Evolutionary conservation across 306 rosid genomes (phyloP), one percentile per base, ranked within the genome.

Genomic region (Citrullus colocynthis): DNA sequence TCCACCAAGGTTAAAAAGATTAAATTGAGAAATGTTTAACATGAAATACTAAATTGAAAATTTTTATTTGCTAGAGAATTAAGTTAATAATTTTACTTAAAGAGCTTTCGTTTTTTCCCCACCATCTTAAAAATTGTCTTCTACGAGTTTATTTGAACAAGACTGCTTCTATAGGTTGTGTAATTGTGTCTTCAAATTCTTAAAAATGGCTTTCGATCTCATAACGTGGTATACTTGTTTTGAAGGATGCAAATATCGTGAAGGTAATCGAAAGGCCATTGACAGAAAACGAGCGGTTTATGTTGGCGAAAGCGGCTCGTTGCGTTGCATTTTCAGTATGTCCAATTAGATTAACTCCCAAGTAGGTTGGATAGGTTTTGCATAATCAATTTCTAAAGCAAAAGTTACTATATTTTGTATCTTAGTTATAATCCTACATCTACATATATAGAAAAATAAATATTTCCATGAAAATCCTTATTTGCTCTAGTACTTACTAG

Each of bases 301-400:
- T 81, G 89, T 82, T 95, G 89, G 99, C 97, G 18, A 95, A 92
- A 85, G 99, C 97, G 28, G 99, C 99, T 83, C 93, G 99, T 20
- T 95, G 99, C 34, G 83, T 92, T 21, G 91, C 99, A n/a, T 95
- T 95, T 85, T 89, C 91, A 18, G 84, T 95, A 34, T 90, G 96
- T 74, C 99, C 99, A 36, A 84, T 92, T 78, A 88, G 89, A 83
- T 74, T 95, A 74, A 81, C 91, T 81, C 99, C 99, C 39, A 88
- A 88, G 80, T 90, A 95, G 85, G 85, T 74, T 67, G 74, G 51
- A n/a, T 18, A 67, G 30, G 37, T 10, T 39, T 18, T 66, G 9
- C 9, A 41, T n/a, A 39, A 9, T 9, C 6, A 60, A 9, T 5
- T 61, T 15, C 4, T 36, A 36, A 36, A 36, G 6, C 6, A 32